A percentile compares a stretch with the other conserved stretches of the same genome.
Evolutionary conservation across 805 yeast genomes (phyloP).

Genomic region (Dipodascus albidus): DNA sequence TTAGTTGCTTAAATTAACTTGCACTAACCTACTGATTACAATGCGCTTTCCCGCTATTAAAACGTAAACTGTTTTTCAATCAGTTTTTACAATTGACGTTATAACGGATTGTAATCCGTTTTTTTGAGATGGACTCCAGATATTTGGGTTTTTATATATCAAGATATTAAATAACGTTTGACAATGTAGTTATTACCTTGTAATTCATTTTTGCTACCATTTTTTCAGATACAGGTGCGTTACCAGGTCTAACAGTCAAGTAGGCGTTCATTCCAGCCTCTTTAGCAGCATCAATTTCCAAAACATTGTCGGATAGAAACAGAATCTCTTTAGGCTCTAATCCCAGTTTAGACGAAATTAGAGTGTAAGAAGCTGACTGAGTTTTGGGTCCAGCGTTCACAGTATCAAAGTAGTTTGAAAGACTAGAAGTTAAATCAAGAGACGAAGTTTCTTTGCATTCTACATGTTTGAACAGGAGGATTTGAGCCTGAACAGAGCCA

Average conservation of each 20-base stretch:
- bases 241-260: slow-evolving; percentile 68
- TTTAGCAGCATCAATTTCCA: slow-evolving; percentile 67
- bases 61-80: no score
- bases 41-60: not conserved
- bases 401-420: slow-evolving; percentile 75
- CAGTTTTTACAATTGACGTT: no score
- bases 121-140: no score
- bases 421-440: slow-evolving; percentile 39
- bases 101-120: no score
- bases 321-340: slow-evolving; percentile 28
- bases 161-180: not conserved
- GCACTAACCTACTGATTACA: not conserved
- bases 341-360: slow-evolving; percentile 37
- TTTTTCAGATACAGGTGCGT: slow-evolving; percentile 27
- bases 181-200: not conserved
- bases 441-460: slow-evolving; percentile 18
- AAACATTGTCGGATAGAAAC: slow-evolving; percentile 72
- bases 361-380: slow-evolving; percentile 43
- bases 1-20: not conserved
- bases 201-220: not conserved
- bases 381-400: slow-evolving; percentile 69
- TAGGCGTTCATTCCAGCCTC: slow-evolving; percentile 47
- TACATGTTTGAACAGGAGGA: slow-evolving; percentile 60
- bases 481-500: slow-evolving; percentile 83
- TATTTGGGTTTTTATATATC: no score